Percentiles rank a stretch among this genome's conserved stretches.
Conservation (phyloP, 176 grass and related monocot species). For the Oryza brachyantha region DNA sequence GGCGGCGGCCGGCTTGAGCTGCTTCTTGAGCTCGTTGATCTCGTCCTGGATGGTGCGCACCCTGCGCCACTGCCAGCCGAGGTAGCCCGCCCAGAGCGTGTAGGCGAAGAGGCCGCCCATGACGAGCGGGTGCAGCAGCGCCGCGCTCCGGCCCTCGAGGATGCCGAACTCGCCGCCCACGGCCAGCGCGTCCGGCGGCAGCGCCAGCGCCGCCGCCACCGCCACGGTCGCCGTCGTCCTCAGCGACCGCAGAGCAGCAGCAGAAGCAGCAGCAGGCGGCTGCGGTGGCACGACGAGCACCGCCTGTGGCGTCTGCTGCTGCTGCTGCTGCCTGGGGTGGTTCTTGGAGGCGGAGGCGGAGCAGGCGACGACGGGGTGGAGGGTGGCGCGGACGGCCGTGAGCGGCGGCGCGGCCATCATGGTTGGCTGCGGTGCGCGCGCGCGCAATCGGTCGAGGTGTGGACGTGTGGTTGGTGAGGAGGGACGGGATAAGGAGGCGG, state of each 20-base stretch:
- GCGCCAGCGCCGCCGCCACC: neutral
- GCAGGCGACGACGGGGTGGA: conserved; percentile 6
- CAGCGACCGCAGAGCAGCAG: neutral
- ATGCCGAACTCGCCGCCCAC: conserved; percentile 78
- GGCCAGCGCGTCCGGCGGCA: conserved; percentile 49
- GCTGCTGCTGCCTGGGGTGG: neutral
- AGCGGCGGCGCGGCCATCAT: conserved; percentile 40
- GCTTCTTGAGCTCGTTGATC: conserved; percentile 85
- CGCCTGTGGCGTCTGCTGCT: no score
- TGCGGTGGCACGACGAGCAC: no score
- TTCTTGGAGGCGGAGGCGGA: conserved; percentile 11
- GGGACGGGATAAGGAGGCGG: conserved; percentile 27
- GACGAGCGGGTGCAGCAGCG: conserved; percentile 72
- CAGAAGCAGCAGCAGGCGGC: neutral
- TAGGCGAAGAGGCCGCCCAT: conserved; percentile 85
- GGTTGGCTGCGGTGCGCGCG: neutral
- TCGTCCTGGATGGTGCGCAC: conserved; percentile 89
- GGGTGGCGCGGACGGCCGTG: conserved; percentile 9
- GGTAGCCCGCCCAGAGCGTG: conserved; percentile 90
- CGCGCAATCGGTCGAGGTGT: neutral
- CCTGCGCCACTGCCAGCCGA: conserved; percentile 97
- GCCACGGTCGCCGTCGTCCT: neutral
- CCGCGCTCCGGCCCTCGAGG: conserved; percentile 71
- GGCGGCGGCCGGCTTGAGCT: conserved; percentile 51
- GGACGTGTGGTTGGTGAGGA: conserved; percentile 2